Conservation (phyloP, 2,329 filamentous ascomycete genomes). For the Mariannaea elegans region DNA sequence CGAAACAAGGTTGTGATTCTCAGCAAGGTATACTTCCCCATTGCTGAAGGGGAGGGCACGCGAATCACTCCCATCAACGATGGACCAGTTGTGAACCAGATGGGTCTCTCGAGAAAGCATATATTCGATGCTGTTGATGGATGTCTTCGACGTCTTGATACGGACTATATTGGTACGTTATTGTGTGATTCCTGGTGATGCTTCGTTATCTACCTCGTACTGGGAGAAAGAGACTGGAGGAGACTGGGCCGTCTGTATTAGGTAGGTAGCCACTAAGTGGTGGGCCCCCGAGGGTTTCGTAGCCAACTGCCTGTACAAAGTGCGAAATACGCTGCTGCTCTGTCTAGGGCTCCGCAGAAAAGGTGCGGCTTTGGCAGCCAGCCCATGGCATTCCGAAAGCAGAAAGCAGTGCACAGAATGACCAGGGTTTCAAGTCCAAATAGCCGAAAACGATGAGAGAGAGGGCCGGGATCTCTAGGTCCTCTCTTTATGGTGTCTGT, state of each 20-base stretch:
- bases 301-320: too few relatives aligned
- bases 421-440: slow-evolving; percentile 26
- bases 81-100: slow-evolving; percentile 43
- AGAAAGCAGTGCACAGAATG: slow-evolving; percentile 34
- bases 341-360: slow-evolving; percentile 19
- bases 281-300: slow-evolving; percentile 35
- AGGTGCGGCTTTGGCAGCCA: slow-evolving; percentile 22
- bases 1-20: slow-evolving; percentile 66
- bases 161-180: slow-evolving; percentile 61
- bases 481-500: background rate
- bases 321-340: too few relatives aligned
- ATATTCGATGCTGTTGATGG: slow-evolving; percentile 73
- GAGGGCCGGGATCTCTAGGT: slow-evolving; percentile 3
- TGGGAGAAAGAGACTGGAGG: too few relatives aligned
- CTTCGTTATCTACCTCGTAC: too few relatives aligned
- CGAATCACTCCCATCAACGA: slow-evolving; percentile 47
- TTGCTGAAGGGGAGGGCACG: slow-evolving; percentile 46
- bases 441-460: slow-evolving; percentile 11
- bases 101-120: slow-evolving; percentile 67
- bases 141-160: slow-evolving; percentile 62
- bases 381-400: slow-evolving; percentile 40
- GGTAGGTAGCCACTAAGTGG: slow-evolving; percentile 27
- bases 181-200: background rate
- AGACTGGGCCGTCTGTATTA: too few relatives aligned
- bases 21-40: slow-evolving; percentile 55